Percentiles rank a stretch among this genome's conserved stretches.
These are phyloP conservation scores for Penicillium glabrum DNA, from an alignment of 2,329 filamentous ascomycete genomes.

Conservation along the genomic window DNA sequence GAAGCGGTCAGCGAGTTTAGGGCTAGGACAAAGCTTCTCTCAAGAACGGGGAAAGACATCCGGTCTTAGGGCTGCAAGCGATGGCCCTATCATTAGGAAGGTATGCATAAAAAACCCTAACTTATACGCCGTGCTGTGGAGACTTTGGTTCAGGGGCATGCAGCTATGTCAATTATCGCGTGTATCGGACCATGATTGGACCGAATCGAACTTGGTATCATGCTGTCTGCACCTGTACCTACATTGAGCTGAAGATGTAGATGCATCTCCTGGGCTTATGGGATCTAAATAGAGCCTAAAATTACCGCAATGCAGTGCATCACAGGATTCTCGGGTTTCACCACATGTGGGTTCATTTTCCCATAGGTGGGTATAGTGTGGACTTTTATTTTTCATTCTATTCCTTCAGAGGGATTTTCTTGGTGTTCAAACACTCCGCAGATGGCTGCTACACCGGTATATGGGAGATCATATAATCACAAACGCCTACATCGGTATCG, in stretches of 20 bases:
- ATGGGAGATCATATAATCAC: background rate
- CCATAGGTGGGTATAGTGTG: background rate
- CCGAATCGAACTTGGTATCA: background rate
- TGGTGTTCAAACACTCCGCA: background rate
- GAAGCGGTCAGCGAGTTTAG: background rate
- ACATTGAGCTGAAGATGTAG: background rate
- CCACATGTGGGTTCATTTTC: background rate
- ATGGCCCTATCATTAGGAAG: background rate
- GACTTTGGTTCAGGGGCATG: background rate
- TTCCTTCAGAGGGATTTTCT: background rate
- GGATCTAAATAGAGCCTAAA: background rate
- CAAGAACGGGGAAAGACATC: background rate
- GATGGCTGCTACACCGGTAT: background rate
- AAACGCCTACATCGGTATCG: background rate
- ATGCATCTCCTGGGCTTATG: background rate
- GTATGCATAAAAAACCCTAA: background rate
- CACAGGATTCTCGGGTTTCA: background rate
- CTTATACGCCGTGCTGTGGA: background rate
- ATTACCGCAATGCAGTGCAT: background rate
- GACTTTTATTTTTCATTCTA: background rate
- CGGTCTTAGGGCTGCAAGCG: background rate
- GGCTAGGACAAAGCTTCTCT: background rate
- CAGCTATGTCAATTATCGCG: slow-evolving; percentile 1
- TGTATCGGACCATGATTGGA: background rate
- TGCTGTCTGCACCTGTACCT: background rate